Base-by-base conservation (phyloP, 1,284 basidiomycete genomes). In the Cystobasidiaceae sp. region DNA sequence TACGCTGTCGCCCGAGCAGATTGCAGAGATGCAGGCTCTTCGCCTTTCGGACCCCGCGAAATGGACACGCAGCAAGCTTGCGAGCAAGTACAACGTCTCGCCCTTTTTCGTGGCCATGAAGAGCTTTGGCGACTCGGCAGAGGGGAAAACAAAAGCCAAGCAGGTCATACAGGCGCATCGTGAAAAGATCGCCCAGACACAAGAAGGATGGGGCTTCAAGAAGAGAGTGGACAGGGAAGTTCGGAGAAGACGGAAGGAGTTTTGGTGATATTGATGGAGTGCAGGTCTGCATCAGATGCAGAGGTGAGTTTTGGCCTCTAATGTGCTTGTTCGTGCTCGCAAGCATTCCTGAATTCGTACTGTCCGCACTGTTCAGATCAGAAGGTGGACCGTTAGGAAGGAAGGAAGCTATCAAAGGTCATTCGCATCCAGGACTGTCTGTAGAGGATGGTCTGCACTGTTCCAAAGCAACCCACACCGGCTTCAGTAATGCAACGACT, bases 61-160 rank as follows among this genome's bases (percentile, higher is more conserved):
- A 28, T 64, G 61, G 61, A 56, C 61, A 19, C 23, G 61, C n/a
- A 64, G 33, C 32, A 37, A 49, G 44, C 41, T 64, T 32, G 61
- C 61, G 49, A 43, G 41, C 27, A 64, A 64, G 25, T 64, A 64
- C 33, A 64, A 64, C 33, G 61, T 64, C 9, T 64, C 61, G 23
- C 50, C 52, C 8, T 56, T 64, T 45, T 64, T 64, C 49, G 61
- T 64, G 5, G 61, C 51, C 3, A 46, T 64, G 37, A 37, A 43
- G 23, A 45, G 61, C 30, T 64, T 64, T 48, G 61, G 61, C 4
- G 60, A 62, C 32, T 41, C 49, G 9, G 6, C 32, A 23, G 49
- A 54, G 54, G 60, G 49, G 25, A 64, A 49, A 39, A 19, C 3
- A 17, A 51, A 21, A 2, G 61, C 41, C 25, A 64, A 45, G 30